phyloP scores from a whole-genome alignment of 495 filamentous ascomycete genomes.

The Hypoxylon cercidicola region DNA sequence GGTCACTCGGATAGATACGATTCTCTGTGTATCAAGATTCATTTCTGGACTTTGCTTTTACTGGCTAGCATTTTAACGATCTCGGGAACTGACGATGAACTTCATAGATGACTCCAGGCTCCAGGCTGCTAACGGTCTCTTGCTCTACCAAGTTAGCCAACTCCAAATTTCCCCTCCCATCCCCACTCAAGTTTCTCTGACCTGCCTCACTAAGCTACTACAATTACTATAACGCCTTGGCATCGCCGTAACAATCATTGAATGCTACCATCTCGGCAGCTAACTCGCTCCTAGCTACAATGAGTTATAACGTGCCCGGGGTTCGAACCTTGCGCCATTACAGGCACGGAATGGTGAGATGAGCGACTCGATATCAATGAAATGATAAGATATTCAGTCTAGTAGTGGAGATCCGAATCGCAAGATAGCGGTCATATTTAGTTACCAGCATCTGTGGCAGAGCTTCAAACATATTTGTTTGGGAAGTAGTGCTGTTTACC shows the following conservation, averaged over 20 bases:
- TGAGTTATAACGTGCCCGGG: not conserved
- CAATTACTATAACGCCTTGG: slow-evolving; percentile 28
- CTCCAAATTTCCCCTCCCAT: slow-evolving; percentile 15
- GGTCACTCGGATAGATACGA: too few relatives aligned
- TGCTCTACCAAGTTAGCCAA: not conserved
- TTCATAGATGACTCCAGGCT: too few relatives aligned
- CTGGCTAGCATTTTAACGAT: not conserved
- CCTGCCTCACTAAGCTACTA: slow-evolving; percentile 25
- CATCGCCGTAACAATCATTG: not conserved
- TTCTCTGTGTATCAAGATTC: too few relatives aligned
- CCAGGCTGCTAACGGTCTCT: too few relatives aligned
- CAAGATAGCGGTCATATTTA: too few relatives aligned
- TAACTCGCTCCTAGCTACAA: not conserved
- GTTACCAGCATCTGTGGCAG: too few relatives aligned
- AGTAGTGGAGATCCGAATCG: too few relatives aligned
- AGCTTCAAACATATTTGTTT: too few relatives aligned
- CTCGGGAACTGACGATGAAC: not conserved
- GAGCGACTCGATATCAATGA: not conserved
- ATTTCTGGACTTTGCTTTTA: too few relatives aligned
- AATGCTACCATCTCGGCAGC: slow-evolving; percentile 9
- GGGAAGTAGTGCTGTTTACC: too few relatives aligned
- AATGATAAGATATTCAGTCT: too few relatives aligned
- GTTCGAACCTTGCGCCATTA: slow-evolving; percentile 18
- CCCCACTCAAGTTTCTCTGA: slow-evolving; percentile 3
- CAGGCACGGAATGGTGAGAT: slow-evolving; percentile 11